Evolutionary conservation across 371 early-diverging fungal species (phyloP), one percentile per base, ranked within the genome.

Genomic region (Apophysomyces trapeziformis): DNA sequence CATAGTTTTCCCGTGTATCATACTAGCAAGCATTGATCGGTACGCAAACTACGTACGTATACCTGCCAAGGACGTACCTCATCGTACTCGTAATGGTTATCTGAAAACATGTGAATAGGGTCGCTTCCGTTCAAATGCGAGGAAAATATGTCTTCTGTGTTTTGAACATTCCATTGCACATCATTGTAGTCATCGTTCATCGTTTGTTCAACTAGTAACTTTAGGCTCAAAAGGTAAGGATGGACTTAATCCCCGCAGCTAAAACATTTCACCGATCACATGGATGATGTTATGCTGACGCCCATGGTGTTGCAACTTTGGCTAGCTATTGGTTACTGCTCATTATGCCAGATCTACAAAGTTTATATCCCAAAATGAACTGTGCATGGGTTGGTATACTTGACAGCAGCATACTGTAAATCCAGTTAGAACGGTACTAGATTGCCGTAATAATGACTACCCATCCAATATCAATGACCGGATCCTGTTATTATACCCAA

Each of bases 101-200:
- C 21, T 50, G 54, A 7, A 4, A 65, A 26, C 66, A 69, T 6
- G 68, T 69, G 62, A 66, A 71, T 68, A 64, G 71, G 69, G 67
- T 73, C 66, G 69, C 71, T 57, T 69, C 54, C 21, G 21, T 21
- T 50, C 54, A 50, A 50, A 18, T n/a, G 54, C 73, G 26, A 68
- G 68, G 41, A 69, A 58, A 68, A 69, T 70, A 16, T 67, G 69
- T 11, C 69, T 72, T 16, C 7, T 71, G 71, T 68, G 67, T 70
- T 38, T 71, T 67, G 36, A 68, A 65, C 47, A 66, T 76, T 16
- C 79, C 79, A 43, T 75, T 78, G 9, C 79, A 73, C 16, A 74
- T 68, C 35, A 76, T 65, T 14, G 68, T 73, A 47, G 71, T 75
- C 56, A 73, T 73, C 7, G 64, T 71, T 68, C 71, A 76, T 18